A percentile compares a stretch with the other conserved stretches of the same genome.
Evolutionary conservation across 2,329 filamentous ascomycete species (phyloP).

Genomic region (Penicillium digitatum): DNA sequence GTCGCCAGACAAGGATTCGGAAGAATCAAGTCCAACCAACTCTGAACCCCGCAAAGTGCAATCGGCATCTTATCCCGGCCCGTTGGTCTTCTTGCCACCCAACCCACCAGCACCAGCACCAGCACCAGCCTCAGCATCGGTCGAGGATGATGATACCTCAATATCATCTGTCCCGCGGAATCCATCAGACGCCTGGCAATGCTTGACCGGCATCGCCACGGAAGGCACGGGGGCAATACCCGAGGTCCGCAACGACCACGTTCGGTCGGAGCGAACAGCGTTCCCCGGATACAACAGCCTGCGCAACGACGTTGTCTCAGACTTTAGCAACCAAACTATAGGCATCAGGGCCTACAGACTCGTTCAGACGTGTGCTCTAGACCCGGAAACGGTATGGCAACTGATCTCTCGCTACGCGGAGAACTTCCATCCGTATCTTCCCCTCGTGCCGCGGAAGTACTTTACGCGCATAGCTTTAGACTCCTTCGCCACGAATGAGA

Average conservation of each 20-base stretch:
- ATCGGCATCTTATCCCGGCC: constrained; percentile 31
- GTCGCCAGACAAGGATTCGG: constrained; percentile 27
- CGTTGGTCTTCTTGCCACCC: constrained; percentile 34
- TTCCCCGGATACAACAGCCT: constrained; percentile 27
- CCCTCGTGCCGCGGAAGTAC: constrained; percentile 60
- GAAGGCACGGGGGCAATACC: constrained; percentile 28
- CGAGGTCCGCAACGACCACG: constrained; percentile 22
- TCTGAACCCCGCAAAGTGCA: constrained; percentile 27
- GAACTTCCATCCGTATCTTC: constrained; percentile 67
- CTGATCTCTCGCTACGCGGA: constrained; percentile 58
- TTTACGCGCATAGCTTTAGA: constrained; percentile 54
- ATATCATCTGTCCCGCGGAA: constrained; percentile 45
- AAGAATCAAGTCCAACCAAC: constrained; percentile 26
- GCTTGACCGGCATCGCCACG: constrained; percentile 45
- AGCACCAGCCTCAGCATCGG: constrained; percentile 24
- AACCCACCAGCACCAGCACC: constrained; percentile 30
- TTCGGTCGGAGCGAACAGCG: constrained; percentile 21
- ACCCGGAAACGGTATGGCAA: constrained; percentile 50
- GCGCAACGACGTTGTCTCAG: constrained; percentile 25
- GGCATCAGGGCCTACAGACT: constrained; percentile 44
- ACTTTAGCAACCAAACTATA: constrained; percentile 24
- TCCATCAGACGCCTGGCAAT: constrained; percentile 49
- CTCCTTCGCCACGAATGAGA: constrained; percentile 58
- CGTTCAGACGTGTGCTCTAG: constrained; percentile 44
- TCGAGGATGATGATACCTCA: constrained; percentile 41